A percentile compares a stretch with the other conserved stretches of the same genome.
Conservation (phyloP, 441 rosid species). For the Pelargonium fulgidum region DNA sequence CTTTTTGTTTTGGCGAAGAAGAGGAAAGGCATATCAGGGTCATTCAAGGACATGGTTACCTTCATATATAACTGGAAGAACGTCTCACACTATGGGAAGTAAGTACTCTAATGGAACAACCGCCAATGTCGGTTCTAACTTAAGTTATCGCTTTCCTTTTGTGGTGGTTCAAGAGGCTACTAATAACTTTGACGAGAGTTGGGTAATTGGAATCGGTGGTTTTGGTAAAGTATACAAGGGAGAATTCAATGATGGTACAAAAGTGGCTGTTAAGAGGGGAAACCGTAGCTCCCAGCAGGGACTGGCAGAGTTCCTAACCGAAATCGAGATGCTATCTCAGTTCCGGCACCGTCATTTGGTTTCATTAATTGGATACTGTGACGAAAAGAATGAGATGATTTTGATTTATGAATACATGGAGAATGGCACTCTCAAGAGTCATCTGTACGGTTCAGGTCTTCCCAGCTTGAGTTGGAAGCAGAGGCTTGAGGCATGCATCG, state of each 20-base stretch:
- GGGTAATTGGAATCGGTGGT: conserved; percentile 86
- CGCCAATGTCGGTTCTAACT: conserved; percentile 45
- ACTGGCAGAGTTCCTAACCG: conserved; percentile 82
- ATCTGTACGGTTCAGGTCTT: conserved; percentile 68
- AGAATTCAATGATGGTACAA: conserved; percentile 57
- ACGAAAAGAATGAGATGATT: conserved; percentile 91
- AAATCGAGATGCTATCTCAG: conserved; percentile 92
- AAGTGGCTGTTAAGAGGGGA: conserved; percentile 84
- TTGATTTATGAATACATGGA: conserved; percentile 91
- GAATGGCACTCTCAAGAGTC: conserved; percentile 83
- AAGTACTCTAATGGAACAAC: conserved; percentile 65
- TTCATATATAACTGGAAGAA: conserved; percentile 44
- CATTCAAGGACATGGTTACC: conserved; percentile 83
- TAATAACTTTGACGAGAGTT: conserved; percentile 71
- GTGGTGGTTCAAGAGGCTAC: conserved; percentile 77
- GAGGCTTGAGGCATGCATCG: conserved; percentile 82
- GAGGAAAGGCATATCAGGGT: conserved; percentile 38
- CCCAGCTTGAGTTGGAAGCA: conserved; percentile 85
- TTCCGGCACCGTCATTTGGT: conserved; percentile 91
- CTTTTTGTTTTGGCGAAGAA: conserved; percentile 41
- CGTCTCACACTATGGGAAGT: conserved; percentile 64
- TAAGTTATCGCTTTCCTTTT: conserved; percentile 66
- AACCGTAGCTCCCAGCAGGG: conserved; percentile 92
- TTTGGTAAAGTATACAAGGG: conserved; percentile 94
- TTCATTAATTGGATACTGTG: conserved; percentile 85